phyloP scores from a whole-genome alignment of 139 green algal species.

The Auxenochlorella pyrenoidosa region DNA sequence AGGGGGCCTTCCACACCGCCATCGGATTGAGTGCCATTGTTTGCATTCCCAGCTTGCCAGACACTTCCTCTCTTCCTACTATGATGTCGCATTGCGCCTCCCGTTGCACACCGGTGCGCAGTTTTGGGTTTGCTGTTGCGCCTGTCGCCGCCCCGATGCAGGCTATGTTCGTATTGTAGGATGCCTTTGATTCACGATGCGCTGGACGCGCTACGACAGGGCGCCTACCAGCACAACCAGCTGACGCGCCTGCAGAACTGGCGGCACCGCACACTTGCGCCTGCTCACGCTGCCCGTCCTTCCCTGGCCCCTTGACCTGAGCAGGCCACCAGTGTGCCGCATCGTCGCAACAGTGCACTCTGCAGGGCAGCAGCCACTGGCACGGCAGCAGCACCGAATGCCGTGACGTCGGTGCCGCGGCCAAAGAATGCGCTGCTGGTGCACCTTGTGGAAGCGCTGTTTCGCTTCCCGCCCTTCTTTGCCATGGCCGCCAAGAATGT shows the following conservation, averaged over 20 bases:
- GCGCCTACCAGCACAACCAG: background rate
- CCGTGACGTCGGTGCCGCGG: background rate
- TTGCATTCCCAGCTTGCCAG: too few relatives aligned
- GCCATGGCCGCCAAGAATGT: conserved; percentile 58
- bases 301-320: background rate
- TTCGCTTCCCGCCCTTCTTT: conserved; percentile 79
- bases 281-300: too few relatives aligned
- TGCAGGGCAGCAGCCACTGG: background rate
- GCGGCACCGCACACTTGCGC: too few relatives aligned
- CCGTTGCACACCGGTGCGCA: too few relatives aligned
- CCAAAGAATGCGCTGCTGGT: conserved; percentile 53
- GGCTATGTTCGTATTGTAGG: too few relatives aligned
- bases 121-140: too few relatives aligned
- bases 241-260: background rate
- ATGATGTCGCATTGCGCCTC: too few relatives aligned
- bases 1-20: too few relatives aligned
- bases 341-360: background rate
- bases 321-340: background rate
- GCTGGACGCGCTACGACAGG: too few relatives aligned
- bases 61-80: too few relatives aligned
- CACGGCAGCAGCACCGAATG: background rate
- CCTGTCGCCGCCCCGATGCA: too few relatives aligned
- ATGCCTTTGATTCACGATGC: too few relatives aligned
- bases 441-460: conserved; percentile 68
- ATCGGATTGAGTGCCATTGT: background rate